These are phyloP conservation scores for Talaromyces sp. DNA, from an alignment of 2,329 filamentous ascomycete species.

Conservation along the genomic window DNA sequence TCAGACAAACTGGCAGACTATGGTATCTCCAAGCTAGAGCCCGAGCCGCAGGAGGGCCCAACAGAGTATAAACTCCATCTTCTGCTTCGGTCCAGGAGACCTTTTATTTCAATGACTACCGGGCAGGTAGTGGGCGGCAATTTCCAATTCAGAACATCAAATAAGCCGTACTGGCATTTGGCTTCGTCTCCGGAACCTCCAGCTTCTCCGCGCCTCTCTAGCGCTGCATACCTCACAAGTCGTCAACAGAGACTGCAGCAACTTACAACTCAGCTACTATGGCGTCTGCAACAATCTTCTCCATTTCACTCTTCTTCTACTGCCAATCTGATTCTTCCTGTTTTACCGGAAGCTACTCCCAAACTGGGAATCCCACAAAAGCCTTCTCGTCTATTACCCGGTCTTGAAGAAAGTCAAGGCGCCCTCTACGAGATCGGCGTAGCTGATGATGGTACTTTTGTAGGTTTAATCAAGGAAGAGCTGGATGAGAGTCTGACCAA, in stretches of 20 bases:
- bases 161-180: conserved; percentile 30
- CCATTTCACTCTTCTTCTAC: conserved; percentile 81
- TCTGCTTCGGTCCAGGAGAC: conserved; percentile 71
- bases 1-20: conserved; percentile 51
- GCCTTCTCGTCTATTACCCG: conserved; percentile 60
- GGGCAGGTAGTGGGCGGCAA: conserved; percentile 52
- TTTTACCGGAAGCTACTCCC: conserved; percentile 62
- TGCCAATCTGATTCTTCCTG: conserved; percentile 70
- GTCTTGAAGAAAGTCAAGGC: conserved; percentile 87
- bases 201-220: conserved; percentile 28
- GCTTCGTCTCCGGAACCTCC: conserved; percentile 22
- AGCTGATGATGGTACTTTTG: conserved; percentile 85
- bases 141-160: conserved; percentile 42
- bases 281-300: conserved; percentile 91
- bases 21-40: conserved; percentile 71
- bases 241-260: conserved; percentile 84
- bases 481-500: conserved; percentile 87
- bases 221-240: conserved; percentile 60
- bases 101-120: conserved; percentile 70
- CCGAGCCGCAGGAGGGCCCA: conserved; percentile 89
- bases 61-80: conserved; percentile 97
- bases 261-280: conserved; percentile 89
- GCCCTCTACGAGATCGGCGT: conserved; percentile 96
- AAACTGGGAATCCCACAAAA: conserved; percentile 57
- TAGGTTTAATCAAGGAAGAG: conserved; percentile 85